phyloP scores from a whole-genome alignment of 352 stramenopile species.

The Pythium aristosporum region DNA sequence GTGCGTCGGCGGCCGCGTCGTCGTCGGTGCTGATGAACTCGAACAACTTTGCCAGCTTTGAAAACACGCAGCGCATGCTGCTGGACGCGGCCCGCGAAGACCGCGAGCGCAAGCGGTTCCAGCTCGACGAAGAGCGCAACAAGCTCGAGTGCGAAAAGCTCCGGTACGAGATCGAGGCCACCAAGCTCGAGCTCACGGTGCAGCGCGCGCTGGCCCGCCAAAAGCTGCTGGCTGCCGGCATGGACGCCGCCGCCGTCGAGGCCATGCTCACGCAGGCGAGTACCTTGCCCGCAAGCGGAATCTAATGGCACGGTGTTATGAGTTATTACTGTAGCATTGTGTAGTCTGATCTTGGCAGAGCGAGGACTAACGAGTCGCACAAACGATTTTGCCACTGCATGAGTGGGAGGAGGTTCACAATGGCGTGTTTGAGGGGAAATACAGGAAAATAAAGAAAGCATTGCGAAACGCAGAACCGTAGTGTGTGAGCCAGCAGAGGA shows the following conservation, averaged over 20 bases:
- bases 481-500: neutral
- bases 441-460: constrained; percentile 1
- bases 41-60: constrained; percentile 33
- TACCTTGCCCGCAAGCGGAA: too few relatives aligned
- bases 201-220: constrained; percentile 52
- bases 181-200: constrained; percentile 49
- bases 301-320: too few relatives aligned
- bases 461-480: neutral
- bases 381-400: too few relatives aligned
- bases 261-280: constrained; percentile 15
- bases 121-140: constrained; percentile 57
- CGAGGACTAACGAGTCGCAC: too few relatives aligned
- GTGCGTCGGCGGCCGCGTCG: neutral
- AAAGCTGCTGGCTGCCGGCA: constrained; percentile 47
- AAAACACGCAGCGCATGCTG: constrained; percentile 52
- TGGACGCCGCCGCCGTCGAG: constrained; percentile 45
- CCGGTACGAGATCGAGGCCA: constrained; percentile 51
- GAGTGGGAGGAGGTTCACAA: neutral
- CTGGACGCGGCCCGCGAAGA: constrained; percentile 61
- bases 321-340: too few relatives aligned
- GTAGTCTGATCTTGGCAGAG: too few relatives aligned
- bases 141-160: constrained; percentile 69
- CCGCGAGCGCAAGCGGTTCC: constrained; percentile 55
- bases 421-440: neutral
- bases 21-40: constrained; percentile 26